Evolutionary conservation across 768 basidiomycete species (phyloP), one percentile per base, ranked within the genome.

Genomic region (Agaricus sinodeliciosus): DNA sequence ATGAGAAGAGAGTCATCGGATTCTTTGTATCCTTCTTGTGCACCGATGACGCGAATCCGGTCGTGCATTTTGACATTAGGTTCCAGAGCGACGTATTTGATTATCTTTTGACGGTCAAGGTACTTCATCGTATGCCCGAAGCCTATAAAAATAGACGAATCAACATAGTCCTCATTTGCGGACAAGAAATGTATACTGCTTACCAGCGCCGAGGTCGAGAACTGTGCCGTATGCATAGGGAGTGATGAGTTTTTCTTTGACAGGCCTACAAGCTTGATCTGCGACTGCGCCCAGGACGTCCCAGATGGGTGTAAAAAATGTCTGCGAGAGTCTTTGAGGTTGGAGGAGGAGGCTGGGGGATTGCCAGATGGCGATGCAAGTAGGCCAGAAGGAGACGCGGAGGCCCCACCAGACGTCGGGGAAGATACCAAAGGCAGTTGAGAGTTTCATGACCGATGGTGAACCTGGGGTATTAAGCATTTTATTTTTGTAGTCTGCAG

Each of bases 81-180:
- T 59, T 90, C 87, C 4, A 90, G 63, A 1, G 86, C 87, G 44
- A 89, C 69, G 57, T 90, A 89, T 62, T 72, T 79, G 1, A 78
- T 75, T 16, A 89, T 82, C 26, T 66, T 69, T 1, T 59, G 55
- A 27, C 62, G 69, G 51, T 86, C 76, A 19, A 91, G 75, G 59
- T 90, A 89, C 27, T 70, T 71, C 11, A 75, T 67, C 0, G 77
- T 79, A 60, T 87, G 85, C 0, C 88, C 87, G 52, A 79, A 71
- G 0, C 83, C 86, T 86, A 31, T 16, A 9, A 3, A 34, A 37
- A 4, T 18, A 13, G 19, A 7, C 19, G 45, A 22, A 37, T 37
- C 16, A 41, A 18, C 6, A 25, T n/a, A 18, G 18, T n/a, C 13
- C 5, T 22, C 8, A 8, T 16, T 1, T 31, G 31, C 0, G 25